phyloP scores from a whole-genome alignment of 805 yeast genomes.

The Kregervanrija delftensis region DNA sequence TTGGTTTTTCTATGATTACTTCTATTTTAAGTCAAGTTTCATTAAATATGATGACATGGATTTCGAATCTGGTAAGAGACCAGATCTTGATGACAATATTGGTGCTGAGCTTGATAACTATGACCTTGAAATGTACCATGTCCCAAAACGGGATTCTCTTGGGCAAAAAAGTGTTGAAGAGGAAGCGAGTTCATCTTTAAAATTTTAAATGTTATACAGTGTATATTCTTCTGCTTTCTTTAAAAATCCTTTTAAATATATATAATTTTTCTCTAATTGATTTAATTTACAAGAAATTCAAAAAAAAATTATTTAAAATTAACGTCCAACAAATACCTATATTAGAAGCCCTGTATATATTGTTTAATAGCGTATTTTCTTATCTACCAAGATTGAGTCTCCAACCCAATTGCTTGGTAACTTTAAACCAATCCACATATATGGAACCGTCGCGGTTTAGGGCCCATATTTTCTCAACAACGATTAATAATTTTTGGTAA shows the following conservation, averaged over 20 bases:
- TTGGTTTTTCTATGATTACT: conserved; percentile 20
- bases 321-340: neutral
- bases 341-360: neutral
- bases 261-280: no score
- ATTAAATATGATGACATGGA: conserved; percentile 39
- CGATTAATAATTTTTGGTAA: conserved; percentile 24
- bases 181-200: no score
- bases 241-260: no score
- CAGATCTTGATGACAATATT: conserved; percentile 19
- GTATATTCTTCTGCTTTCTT: no score
- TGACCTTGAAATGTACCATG: no score
- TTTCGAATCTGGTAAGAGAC: conserved; percentile 45
- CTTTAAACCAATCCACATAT: conserved; percentile 34
- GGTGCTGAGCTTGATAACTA: conserved; percentile 10
- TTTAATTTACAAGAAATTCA: neutral
- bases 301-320: neutral
- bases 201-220: no score
- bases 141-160: no score
- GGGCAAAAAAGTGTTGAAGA: no score
- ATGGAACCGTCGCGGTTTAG: conserved; percentile 27
- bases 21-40: conserved; percentile 18
- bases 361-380: neutral
- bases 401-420: conserved; percentile 34
- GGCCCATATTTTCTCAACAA: conserved; percentile 31
- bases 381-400: conserved; percentile 20